Evolutionary conservation across 192 early-diverging fungal genomes (phyloP), one percentile per base, ranked within the genome.

Genomic region (Paraglomus occultum): DNA sequence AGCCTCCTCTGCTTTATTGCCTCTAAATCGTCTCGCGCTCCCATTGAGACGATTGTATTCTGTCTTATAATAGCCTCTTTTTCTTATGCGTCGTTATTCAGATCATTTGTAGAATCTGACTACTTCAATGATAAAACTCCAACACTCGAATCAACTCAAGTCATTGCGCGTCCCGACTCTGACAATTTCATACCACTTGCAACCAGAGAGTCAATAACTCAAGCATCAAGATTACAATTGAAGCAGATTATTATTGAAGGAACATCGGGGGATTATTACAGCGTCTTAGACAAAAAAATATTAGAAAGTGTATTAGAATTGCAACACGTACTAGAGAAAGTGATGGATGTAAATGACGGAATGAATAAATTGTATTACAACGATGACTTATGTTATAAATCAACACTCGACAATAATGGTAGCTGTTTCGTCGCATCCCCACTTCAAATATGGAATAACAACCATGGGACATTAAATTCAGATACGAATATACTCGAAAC

Each of bases 1-100:
- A 3, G 1, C 3, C 3, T 31, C 31, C 31, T 31, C 31, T 31
- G 31, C 3, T 31, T 2, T 31, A 3, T 31, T 31, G 31, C 31
- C 31, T 31, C 31, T 31, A 31, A 73, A 38, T 80, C 88, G 6
- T 84, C 89, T 40, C 84, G 86, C 66, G 87, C 89, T 75, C 92
- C 92, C 51, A 91, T 94, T 65, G 92, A 94, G 77, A 86, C 83
- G 64, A 91, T 94, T 65, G 84, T 84, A 46, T 75, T 84, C 60
- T 85, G 84, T 62, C 75, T 90, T 46, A 80, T 93, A 49, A 72
- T 92, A 17, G 90, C 89, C 23, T 86, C 88, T 12, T 93, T 88
- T 72, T 82, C 83, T 38, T 94, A 92, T 75, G 88, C 91, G 74
- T 87, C 84, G 8, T 80, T 94, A 20, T 87, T 90, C 79, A 84